A percentile compares a stretch with the other conserved stretches of the same genome.
Evolutionary conservation across 306 rosid species (phyloP).

Genomic region (Quercus agrifolia): DNA sequence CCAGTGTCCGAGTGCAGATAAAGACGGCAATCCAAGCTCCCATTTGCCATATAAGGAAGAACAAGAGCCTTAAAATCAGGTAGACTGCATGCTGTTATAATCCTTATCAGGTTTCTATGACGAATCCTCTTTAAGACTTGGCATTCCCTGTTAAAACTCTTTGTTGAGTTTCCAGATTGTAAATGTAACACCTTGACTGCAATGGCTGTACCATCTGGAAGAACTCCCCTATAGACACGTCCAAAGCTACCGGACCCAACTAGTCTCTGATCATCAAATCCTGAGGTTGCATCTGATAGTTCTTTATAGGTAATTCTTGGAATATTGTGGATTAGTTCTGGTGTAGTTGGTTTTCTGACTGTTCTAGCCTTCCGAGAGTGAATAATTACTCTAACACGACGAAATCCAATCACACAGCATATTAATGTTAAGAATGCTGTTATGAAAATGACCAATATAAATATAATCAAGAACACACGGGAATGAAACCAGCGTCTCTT

Average conservation of each 20-base stretch:
- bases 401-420: conserved; percentile 46
- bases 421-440: conserved; percentile 41
- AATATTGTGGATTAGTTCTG: conserved; percentile 44
- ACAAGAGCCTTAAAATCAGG: conserved; percentile 76
- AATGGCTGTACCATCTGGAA: conserved; percentile 48
- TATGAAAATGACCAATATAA: conserved; percentile 36
- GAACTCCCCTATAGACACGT: conserved; percentile 55
- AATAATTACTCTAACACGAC: conserved; percentile 30
- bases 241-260: conserved; percentile 66
- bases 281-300: conserved; percentile 58
- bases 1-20: conserved; percentile 39
- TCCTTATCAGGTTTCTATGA: conserved; percentile 67
- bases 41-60: conserved; percentile 73
- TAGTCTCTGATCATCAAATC: conserved; percentile 54
- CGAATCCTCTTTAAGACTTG: conserved; percentile 71
- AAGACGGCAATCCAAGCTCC: conserved; percentile 61
- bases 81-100: conserved; percentile 72
- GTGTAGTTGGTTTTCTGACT: conserved; percentile 26
- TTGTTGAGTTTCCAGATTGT: conserved; percentile 61
- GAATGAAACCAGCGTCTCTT: conserved; percentile 30
- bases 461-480: conserved; percentile 26
- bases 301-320: conserved; percentile 65
- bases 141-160: conserved; percentile 62
- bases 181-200: conserved; percentile 60
- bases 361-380: conserved; percentile 19